These are phyloP conservation scores for Calonectria crousiana DNA, from an alignment of 2,329 filamentous ascomycete genomes.

Conservation along the genomic window DNA sequence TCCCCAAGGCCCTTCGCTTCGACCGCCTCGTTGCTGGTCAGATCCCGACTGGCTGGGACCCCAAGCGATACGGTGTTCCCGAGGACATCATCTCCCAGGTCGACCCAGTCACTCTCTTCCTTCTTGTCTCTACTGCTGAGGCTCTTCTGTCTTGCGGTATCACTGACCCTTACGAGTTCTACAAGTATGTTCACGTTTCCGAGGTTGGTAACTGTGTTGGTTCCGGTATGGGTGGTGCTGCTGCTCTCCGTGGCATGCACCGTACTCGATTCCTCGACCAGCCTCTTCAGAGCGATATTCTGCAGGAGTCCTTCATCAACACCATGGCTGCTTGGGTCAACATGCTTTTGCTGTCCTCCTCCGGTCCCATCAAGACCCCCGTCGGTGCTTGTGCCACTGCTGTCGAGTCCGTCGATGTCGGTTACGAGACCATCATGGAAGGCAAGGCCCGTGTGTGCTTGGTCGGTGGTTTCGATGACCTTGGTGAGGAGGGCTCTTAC, in stretches of 20 bases:
- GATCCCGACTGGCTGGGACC: slow-evolving; percentile 96
- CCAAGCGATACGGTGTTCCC: slow-evolving; percentile 94
- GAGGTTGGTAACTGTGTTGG: slow-evolving; percentile 98
- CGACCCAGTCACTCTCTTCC: slow-evolving; percentile 94
- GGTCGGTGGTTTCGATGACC: slow-evolving; percentile 98
- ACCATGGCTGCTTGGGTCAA: slow-evolving; percentile 99
- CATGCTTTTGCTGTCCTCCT: slow-evolving; percentile 97
- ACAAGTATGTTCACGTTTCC: slow-evolving; percentile 98
- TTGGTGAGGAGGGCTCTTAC: slow-evolving; percentile 98
- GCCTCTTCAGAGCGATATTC: slow-evolving; percentile 97
- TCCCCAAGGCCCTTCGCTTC: slow-evolving; percentile 96
- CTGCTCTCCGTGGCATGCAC: slow-evolving; percentile 96
- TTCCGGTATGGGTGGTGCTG: slow-evolving; percentile 96
- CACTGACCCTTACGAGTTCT: slow-evolving; percentile 99
- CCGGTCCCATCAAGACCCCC: slow-evolving; percentile 97
- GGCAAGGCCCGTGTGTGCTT: slow-evolving; percentile 98
- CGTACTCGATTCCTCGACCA: slow-evolving; percentile 97
- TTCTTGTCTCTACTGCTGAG: slow-evolving; percentile 94
- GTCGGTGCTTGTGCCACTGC: slow-evolving; percentile 97
- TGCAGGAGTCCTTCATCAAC: slow-evolving; percentile 99
- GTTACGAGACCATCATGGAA: slow-evolving; percentile 98
- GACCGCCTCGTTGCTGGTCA: slow-evolving; percentile 98
- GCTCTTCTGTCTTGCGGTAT: slow-evolving; percentile 93
- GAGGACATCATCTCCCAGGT: slow-evolving; percentile 99
- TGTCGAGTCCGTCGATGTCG: slow-evolving; percentile 97